A percentile compares a stretch with the other conserved stretches of the same genome.
Conservation (phyloP, 257 asterid species). For the Haberlea rhodopensis region DNA sequence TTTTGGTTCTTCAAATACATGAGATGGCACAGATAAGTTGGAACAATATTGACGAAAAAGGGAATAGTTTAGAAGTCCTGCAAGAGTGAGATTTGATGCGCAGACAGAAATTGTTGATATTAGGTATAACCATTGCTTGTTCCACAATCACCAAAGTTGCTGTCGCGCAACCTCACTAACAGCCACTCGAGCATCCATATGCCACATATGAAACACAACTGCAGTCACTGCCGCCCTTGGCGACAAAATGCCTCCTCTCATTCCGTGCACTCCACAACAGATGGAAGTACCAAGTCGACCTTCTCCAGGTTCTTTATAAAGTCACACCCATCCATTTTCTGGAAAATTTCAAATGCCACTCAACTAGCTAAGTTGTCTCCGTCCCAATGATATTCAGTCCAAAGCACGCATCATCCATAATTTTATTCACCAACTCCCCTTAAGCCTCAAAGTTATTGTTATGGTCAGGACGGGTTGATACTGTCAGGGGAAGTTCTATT, state of each 20-base stretch:
- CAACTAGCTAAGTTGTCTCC: not conserved
- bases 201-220: not conserved
- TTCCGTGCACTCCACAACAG: not conserved
- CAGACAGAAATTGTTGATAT: not conserved
- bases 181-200: not conserved
- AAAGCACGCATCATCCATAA: not conserved
- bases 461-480: not conserved
- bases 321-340: not conserved
- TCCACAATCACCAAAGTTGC: not conserved
- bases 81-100: not conserved
- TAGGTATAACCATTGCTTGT: not conserved
- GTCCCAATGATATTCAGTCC: not conserved
- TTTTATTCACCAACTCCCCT: not conserved
- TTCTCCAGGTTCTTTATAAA: not conserved
- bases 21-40: not conserved
- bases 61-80: not conserved
- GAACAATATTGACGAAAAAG: not conserved
- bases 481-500: not conserved
- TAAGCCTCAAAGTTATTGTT: not conserved
- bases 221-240: not conserved
- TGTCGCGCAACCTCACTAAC: not conserved
- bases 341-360: no score
- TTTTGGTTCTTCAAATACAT: not conserved
- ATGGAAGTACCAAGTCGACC: not conserved
- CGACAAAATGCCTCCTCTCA: not conserved